These are phyloP conservation scores for Cucumis melo DNA, from an alignment of 306 rosid species.

Conservation along the genomic window DNA sequence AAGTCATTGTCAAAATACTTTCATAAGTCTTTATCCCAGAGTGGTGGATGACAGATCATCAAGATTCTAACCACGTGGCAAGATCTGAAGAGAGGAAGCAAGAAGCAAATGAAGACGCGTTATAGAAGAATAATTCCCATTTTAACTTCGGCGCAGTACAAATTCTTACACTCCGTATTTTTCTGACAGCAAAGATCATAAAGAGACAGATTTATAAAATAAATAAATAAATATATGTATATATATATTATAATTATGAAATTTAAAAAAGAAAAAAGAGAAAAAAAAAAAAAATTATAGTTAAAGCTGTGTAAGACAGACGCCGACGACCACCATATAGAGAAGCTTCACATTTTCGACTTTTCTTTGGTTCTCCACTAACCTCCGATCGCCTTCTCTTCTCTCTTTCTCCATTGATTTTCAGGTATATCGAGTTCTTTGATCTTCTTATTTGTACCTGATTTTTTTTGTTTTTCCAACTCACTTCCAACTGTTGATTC, in stretches of 20 bases:
- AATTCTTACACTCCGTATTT: constrained; percentile 12
- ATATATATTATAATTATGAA: too few species aligned
- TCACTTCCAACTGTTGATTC: background rate
- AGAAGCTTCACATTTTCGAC: constrained; percentile 53
- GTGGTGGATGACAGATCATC: background rate
- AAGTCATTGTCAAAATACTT: background rate
- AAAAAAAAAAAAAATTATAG: background rate
- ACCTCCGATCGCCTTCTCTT: constrained; percentile 4
- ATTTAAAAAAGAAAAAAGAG: background rate
- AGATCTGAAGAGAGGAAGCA: background rate
- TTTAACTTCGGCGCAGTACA: constrained; percentile 1
- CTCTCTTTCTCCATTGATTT: constrained; percentile 26
- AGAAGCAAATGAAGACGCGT: background rate
- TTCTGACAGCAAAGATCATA: constrained; percentile 9
- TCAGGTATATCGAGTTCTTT: constrained; percentile 22
- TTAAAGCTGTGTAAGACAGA: constrained; percentile 16
- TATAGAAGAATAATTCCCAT: background rate
- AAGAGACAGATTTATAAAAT: background rate
- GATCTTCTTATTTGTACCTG: constrained; percentile 13
- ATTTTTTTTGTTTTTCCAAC: background rate
- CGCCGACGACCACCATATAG: constrained; percentile 91
- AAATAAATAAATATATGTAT: too few species aligned
- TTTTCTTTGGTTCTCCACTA: constrained; percentile 22
- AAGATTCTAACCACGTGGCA: background rate
- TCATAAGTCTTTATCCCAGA: background rate